Percentiles rank a stretch among this genome's conserved stretches.
Evolutionary conservation across 169 alveolate genomes (phyloP).

Genomic region (Plasmodium knowlesi): DNA sequence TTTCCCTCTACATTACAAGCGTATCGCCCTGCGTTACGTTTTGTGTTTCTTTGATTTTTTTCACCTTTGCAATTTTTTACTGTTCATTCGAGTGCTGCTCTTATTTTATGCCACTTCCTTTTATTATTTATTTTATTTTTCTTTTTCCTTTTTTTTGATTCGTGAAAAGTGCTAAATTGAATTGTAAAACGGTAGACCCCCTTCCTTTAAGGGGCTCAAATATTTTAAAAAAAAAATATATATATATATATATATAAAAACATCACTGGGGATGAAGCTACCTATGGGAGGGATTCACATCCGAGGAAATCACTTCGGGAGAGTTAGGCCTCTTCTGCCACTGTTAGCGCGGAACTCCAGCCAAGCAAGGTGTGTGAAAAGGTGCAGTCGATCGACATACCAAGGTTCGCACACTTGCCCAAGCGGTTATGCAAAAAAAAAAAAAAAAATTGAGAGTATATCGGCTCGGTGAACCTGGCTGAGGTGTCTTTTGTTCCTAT

Average conservation of each 20-base stretch:
- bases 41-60: not conserved
- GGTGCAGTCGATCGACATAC: not conserved
- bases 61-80: not conserved
- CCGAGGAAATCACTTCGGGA: not conserved
- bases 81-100: not conserved
- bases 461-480: not conserved
- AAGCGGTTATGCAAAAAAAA: not conserved
- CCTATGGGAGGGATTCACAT: not conserved
- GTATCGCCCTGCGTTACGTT: not conserved
- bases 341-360: not conserved
- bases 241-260: too few relatives aligned
- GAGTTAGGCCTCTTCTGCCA: not conserved
- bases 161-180: not conserved
- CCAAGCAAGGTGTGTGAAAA: not conserved
- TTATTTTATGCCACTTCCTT: too few relatives aligned
- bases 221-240: too few relatives aligned
- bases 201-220: not conserved
- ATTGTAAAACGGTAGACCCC: not conserved
- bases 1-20: not conserved
- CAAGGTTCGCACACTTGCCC: not conserved
- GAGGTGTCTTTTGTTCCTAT: not conserved
- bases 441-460: not conserved
- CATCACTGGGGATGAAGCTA: not conserved
- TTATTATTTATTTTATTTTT: not conserved
- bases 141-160: not conserved